Conservation (phyloP, 257 asterid species). For the Buddleja alternifolia region DNA sequence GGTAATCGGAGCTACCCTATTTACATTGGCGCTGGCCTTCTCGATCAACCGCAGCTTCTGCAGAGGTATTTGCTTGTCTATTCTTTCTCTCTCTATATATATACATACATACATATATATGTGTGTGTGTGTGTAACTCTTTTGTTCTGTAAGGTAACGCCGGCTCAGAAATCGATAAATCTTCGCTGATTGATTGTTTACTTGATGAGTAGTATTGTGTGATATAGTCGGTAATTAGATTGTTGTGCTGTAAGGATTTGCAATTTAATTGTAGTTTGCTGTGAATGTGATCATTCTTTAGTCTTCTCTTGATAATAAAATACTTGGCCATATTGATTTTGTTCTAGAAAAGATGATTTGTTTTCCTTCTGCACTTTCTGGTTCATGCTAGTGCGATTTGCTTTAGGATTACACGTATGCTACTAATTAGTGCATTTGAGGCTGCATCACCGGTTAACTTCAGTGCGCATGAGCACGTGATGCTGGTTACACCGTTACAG, state of each 20-base stretch:
- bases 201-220: neutral
- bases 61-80: conserved; percentile 55
- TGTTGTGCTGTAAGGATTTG: neutral
- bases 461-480: neutral
- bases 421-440: conserved; percentile 18
- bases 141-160: too few species aligned
- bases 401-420: too few species aligned
- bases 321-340: neutral
- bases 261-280: too few species aligned
- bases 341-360: neutral
- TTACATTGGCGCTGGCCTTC: conserved; percentile 94
- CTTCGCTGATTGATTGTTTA: conserved; percentile 1
- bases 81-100: too few species aligned
- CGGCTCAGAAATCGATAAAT: too few species aligned
- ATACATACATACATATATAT: too few species aligned
- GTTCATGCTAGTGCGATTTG: neutral
- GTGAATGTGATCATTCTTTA: too few species aligned
- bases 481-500: neutral
- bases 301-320: neutral
- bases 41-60: conserved; percentile 76
- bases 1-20: conserved; percentile 97
- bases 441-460: neutral
- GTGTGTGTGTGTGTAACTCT: too few species aligned
- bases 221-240: neutral
- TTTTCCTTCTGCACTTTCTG: too few species aligned